A percentile compares a stretch with the other conserved stretches of the same genome.
Evolutionary conservation across 1,139 yeast genomes (phyloP).

Genomic region (Candida tunisiensis): DNA sequence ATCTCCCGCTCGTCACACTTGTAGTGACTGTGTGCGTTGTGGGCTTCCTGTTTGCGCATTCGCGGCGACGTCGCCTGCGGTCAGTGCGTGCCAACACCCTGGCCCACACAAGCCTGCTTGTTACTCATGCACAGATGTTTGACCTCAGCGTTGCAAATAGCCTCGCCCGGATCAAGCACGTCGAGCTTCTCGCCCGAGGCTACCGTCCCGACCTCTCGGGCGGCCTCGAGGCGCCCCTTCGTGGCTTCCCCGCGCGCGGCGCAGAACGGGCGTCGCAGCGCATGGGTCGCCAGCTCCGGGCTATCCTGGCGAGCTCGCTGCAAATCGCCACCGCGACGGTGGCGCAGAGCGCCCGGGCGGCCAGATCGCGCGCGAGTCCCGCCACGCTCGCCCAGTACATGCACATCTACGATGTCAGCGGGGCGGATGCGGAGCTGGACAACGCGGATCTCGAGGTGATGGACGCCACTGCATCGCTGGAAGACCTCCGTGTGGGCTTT

Average conservation of each 20-base stretch:
- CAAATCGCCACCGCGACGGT: constrained; percentile 1
- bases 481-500: constrained; percentile 15
- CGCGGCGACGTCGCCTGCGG: constrained; percentile 19
- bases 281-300: constrained; percentile 4
- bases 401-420: constrained; percentile 19
- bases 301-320: constrained; percentile 2
- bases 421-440: constrained; percentile 9
- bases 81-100: constrained; percentile 17
- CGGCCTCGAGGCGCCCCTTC: too few relatives aligned
- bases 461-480: constrained; percentile 13
- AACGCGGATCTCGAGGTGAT: constrained; percentile 10
- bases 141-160: constrained; percentile 18
- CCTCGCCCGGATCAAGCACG: constrained; percentile 19
- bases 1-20: constrained; percentile 8
- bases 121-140: constrained; percentile 9
- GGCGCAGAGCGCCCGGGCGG: not conserved
- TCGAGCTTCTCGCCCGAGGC: constrained; percentile 20
- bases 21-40: constrained; percentile 13
- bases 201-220: constrained; percentile 12
- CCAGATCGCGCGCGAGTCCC: not conserved
- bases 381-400: not conserved
- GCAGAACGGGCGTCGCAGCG: too few relatives aligned
- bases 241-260: too few relatives aligned
- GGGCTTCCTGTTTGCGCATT: constrained; percentile 16
- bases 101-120: constrained; percentile 13